Evolutionary conservation across 345 rosid genomes (phyloP), one percentile per base, ranked within the genome.

Genomic region (Populus pruinosa): DNA sequence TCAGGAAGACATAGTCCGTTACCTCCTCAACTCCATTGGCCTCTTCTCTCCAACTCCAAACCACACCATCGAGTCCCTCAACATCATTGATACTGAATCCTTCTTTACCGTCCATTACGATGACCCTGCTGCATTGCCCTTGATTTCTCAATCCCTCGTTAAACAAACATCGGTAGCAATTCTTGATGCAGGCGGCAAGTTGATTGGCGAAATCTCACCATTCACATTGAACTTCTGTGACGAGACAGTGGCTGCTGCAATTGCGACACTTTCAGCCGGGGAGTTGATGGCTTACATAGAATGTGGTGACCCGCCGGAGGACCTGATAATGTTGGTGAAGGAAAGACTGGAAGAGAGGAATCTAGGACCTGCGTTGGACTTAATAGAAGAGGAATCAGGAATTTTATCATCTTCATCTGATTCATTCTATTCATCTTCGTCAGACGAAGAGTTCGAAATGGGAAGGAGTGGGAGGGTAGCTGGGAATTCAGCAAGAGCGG

Each of bases 221-320:
- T 78, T 71, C 31, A 73, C 79, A 8, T 69, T 91, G 43, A 87
- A 87, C 65, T 82, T 74, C 6, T 87, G 90, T 0, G 84, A 85
- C 39, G 87, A 79, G 87, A 70, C 74, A 0, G 86, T 85, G 13
- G 82, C 86, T 1, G 89, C 89, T 3, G 92, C 94, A 1, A 77
- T 91, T 35, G 84, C 83, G 2, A 91, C 91, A 0, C 90, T 91
- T 25, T 85, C 92, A 0, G 90, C 83, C 0, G 88, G 91, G 53
- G 89, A 91, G 55, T 78, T 91, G 80, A 87, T 91, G 92, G 86
- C 89, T 4, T 89, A 87, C 59, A 81, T 88, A 0, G 91, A 89
- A 67, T 87, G 87, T 4, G 84, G 87, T 5, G 88, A 86, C 25
- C 90, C 86, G 0, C 90, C 90, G 0, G 87, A 86, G 77, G 90